Base-by-base conservation (phyloP, 257 asterid species). In the Marsdenia floribunda region DNA sequence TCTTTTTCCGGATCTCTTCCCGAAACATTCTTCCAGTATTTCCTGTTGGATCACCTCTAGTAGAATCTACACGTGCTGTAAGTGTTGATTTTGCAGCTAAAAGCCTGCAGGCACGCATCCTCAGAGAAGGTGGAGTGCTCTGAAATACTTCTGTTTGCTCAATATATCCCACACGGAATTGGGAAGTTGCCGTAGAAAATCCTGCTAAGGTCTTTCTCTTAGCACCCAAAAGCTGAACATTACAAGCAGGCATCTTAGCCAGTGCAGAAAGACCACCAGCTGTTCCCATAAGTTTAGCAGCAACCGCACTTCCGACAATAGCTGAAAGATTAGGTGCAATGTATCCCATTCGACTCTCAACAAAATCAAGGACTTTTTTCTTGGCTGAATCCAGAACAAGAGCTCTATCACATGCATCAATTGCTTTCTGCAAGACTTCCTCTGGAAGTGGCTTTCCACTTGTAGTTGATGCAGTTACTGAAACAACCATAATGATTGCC, bases 181-280 rank as follows among this genome's bases (percentile, higher is more conserved):
- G 91, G 76, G 99, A 94, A 12, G 96, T 89, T 33, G 99, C 97
- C 5, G 97, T 86, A 37, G 99, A 92, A 83, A 94, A 94, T 53
- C 99, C 99, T 2, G 97, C 99, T 65, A 94, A 78, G 70, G 86
- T 90, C 87, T 90, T 94, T 87, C 58, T 88, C 82, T 92, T 94
- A 74, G 98, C 99, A 75, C 99, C 99, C 78, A 94, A 97, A 77
- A 94, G 96, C 77, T 90, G 97, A 71, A 92, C 99, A 75, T 94
- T 94, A 79, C 98, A 94, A 71, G 99, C 98, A 73, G 99, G 98
- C 97, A 94, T 94, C 86, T 94, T 94, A 29, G 99, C 92, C 72
- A 94, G 80, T 1, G 97, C 81, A 21, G 91, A 79, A 66, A 94
- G 93, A 76, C 99, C 99, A 59, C 99, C 99, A 37, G 97, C 99